Evolutionary conservation across 2,329 filamentous ascomycete species (phyloP).

Genomic region (Aspergillus sp.): DNA sequence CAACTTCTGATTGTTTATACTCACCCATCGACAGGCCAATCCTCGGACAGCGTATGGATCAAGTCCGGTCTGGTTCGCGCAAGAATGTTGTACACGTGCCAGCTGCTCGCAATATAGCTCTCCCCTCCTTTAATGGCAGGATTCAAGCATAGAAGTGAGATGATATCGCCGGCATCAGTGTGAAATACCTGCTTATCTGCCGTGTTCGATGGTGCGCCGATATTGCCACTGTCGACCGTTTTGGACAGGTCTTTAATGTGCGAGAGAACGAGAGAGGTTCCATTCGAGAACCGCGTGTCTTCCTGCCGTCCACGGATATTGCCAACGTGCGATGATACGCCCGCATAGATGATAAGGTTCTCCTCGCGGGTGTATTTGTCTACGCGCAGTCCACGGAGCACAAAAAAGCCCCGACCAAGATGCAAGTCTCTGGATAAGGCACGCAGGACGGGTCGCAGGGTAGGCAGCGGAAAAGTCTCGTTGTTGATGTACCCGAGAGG

Average conservation of each 20-base stretch:
- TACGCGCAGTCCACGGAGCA: slow-evolving; percentile 44
- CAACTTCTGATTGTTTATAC: too few species aligned
- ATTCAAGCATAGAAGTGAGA: slow-evolving; percentile 46
- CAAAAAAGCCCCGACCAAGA: slow-evolving; percentile 43
- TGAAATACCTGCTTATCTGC: slow-evolving; percentile 45
- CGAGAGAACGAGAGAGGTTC: slow-evolving; percentile 47
- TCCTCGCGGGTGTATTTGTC: slow-evolving; percentile 36
- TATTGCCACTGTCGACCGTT: neutral
- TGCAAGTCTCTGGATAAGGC: slow-evolving; percentile 38
- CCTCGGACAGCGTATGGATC: neutral
- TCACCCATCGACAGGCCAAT: slow-evolving; percentile 1
- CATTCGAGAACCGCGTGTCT: slow-evolving; percentile 24
- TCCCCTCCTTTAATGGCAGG: slow-evolving; percentile 47
- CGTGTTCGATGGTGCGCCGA: slow-evolving; percentile 28
- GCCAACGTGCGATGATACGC: slow-evolving; percentile 45
- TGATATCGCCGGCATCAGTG: slow-evolving; percentile 52
- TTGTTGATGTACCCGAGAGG: slow-evolving; percentile 40
- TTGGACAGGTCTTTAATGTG: slow-evolving; percentile 62
- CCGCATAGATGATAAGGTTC: slow-evolving; percentile 41
- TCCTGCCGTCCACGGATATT: slow-evolving; percentile 43
- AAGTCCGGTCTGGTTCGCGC: slow-evolving; percentile 24
- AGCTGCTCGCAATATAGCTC: slow-evolving; percentile 50
- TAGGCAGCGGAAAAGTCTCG: slow-evolving; percentile 46
- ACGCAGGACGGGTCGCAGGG: slow-evolving; percentile 31
- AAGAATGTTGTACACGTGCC: slow-evolving; percentile 52